Evolutionary conservation across 2,329 filamentous ascomycete genomes (phyloP), one percentile per base, ranked within the genome.

Genomic region (Intubia oerlemansii): DNA sequence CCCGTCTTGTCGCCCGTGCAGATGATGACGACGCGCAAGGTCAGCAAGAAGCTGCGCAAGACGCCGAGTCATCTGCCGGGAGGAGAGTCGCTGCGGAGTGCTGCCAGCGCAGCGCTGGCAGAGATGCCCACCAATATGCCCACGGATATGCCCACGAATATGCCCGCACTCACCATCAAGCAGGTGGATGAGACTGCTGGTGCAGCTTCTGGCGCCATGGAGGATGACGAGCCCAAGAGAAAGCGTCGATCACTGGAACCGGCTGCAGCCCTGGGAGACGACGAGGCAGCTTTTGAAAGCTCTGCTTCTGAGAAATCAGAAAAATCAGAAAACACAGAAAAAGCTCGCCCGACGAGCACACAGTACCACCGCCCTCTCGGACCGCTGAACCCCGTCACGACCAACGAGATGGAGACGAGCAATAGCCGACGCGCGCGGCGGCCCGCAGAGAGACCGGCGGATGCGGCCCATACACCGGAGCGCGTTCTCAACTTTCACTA

Each of bases 21-120:
- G 19, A n/a, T n/a, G n/a, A n/a, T n/a, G 11, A 29, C 25, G 9
- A 27, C 32, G 1, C 41, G 42, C 25, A 53, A 51, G 36, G 47
- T 54, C 14, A 49, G 52, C 32, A 64, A 64, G 51, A 65, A 63
- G 43, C 47, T 66, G 27, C 58, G 64, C 31, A 60, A 61, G 46
- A 57, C 53, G 7, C 47, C 55, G 31, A 53, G 54, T n/a, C 47
- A 44, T 29, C 39, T 49, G 10, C 52, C 53, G 9, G 47, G 57
- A 35, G 50, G 17, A 10, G 26, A 23, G 7, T 26, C 25, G 5
- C 17, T 28, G 10, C 27, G 24, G 5, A 15, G 19, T 6, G 24
- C 32, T 5, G 20, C 32, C 4, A 28, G 24, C 2, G 22, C 25
- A 3, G 20, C 20, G 7, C 20, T 24, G 17, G 27, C 27, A 6